phyloP scores from a whole-genome alignment of 2,329 filamentous ascomycete genomes.

The Xylariales sp. region DNA sequence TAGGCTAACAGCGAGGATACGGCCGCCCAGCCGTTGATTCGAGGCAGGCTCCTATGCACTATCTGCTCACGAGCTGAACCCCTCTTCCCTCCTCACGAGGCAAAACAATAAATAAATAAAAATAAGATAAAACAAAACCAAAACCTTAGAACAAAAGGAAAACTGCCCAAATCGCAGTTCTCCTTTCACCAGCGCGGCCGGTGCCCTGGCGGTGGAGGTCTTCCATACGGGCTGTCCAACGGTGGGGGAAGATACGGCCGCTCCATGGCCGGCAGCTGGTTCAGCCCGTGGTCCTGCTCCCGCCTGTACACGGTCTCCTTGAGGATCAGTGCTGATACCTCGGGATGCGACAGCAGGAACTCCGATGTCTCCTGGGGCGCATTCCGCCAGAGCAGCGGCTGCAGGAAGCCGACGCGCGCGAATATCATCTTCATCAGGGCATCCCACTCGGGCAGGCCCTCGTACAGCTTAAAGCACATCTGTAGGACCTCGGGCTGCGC shows the following conservation, averaged over 20 bases:
- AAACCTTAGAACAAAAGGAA: neutral
- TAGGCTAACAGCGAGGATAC: no score
- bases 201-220: neutral
- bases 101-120: no score
- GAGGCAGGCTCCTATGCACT: no score
- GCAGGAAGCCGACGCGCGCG: conserved; percentile 43
- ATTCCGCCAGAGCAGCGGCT: conserved; percentile 38
- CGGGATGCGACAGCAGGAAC: conserved; percentile 40
- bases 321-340: conserved; percentile 41
- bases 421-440: conserved; percentile 42
- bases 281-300: conserved; percentile 30
- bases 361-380: conserved; percentile 33
- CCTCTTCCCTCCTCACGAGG: neutral
- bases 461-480: conserved; percentile 37
- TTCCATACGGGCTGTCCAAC: conserved; percentile 1
- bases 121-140: no score
- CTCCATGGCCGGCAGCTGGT: conserved; percentile 42
- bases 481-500: conserved; percentile 37
- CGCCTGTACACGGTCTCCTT: conserved; percentile 40
- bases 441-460: conserved; percentile 38
- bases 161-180: no score
- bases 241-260: conserved; percentile 14
- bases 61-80: neutral
- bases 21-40: no score
- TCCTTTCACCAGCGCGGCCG: conserved; percentile 1